Conservation (phyloP, 2,329 filamentous ascomycete species). For the Penicillium sp. region DNA sequence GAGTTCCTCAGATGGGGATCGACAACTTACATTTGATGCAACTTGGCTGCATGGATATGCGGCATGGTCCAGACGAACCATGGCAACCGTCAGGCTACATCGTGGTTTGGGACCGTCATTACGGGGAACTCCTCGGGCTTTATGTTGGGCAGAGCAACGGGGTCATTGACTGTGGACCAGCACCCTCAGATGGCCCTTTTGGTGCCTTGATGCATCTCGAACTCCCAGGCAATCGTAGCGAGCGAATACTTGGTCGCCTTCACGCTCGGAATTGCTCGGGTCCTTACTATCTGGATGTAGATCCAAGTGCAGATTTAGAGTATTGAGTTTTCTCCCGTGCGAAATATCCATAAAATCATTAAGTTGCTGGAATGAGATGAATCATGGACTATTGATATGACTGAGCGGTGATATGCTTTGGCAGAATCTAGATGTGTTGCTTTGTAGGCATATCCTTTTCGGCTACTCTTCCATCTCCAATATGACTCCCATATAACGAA, state of each 20-base stretch:
- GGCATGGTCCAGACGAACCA: conserved; percentile 6
- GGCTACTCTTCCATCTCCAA: background rate
- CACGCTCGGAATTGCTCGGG: conserved; percentile 2
- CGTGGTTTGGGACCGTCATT: conserved; percentile 34
- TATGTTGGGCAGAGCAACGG: conserved; percentile 27
- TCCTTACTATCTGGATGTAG: conserved; percentile 26
- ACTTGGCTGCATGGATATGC: conserved; percentile 33
- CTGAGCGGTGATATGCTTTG: background rate
- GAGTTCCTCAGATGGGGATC: conserved; percentile 16
- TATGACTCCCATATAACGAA: background rate
- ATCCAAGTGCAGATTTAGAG: conserved; percentile 21
- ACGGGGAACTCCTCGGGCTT: conserved; percentile 27
- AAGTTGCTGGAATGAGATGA: background rate
- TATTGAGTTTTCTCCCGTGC: background rate
- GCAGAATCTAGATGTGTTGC: background rate
- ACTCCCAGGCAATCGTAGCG: background rate
- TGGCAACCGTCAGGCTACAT: conserved; percentile 37
- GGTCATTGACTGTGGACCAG: conserved; percentile 21
- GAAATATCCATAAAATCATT: background rate
- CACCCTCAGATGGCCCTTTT: conserved; percentile 11
- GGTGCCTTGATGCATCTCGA: conserved; percentile 14
- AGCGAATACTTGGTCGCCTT: background rate
- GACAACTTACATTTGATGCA: conserved; percentile 34
- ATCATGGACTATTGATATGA: background rate
- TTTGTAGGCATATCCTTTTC: background rate